These are phyloP conservation scores for Erodium maritimum DNA, from an alignment of 345 rosid species.

Conservation along the genomic window DNA sequence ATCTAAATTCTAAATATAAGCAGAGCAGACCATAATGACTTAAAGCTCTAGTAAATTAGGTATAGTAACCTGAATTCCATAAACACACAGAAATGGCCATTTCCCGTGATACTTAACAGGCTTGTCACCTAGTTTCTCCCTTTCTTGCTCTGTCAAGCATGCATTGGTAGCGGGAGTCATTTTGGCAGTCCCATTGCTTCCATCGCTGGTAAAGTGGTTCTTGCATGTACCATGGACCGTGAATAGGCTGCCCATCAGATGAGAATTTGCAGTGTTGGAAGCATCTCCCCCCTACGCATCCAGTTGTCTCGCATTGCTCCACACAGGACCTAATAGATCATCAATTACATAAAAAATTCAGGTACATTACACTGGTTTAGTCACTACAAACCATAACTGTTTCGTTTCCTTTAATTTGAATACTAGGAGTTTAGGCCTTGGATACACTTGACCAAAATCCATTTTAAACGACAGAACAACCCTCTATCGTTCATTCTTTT, in stretches of 20 bases:
- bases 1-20: no score
- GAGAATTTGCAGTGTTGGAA: constrained; percentile 83
- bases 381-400: not conserved
- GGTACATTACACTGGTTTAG: not conserved
- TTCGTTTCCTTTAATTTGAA: no score
- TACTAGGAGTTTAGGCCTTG: no score
- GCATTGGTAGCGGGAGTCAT: constrained; percentile 60
- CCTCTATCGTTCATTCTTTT: not conserved
- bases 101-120: constrained; percentile 82
- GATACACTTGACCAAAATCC: not conserved
- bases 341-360: not conserved
- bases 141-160: constrained; percentile 80
- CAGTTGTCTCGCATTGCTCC: constrained; percentile 63
- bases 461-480: not conserved
- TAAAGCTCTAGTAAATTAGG: constrained; percentile 1
- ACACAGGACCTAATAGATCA: constrained; percentile 56
- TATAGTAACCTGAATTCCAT: constrained; percentile 53
- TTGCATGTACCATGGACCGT: constrained; percentile 77
- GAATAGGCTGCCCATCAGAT: constrained; percentile 69
- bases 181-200: constrained; percentile 44
- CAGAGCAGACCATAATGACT: no score
- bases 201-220: constrained; percentile 43
- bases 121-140: constrained; percentile 40
- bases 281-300: constrained; percentile 69
- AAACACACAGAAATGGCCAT: constrained; percentile 77